Evolutionary conservation across 495 filamentous ascomycete genomes (phyloP), one percentile per base, ranked within the genome.

Genomic region (Lasiosphaeria hispida): DNA sequence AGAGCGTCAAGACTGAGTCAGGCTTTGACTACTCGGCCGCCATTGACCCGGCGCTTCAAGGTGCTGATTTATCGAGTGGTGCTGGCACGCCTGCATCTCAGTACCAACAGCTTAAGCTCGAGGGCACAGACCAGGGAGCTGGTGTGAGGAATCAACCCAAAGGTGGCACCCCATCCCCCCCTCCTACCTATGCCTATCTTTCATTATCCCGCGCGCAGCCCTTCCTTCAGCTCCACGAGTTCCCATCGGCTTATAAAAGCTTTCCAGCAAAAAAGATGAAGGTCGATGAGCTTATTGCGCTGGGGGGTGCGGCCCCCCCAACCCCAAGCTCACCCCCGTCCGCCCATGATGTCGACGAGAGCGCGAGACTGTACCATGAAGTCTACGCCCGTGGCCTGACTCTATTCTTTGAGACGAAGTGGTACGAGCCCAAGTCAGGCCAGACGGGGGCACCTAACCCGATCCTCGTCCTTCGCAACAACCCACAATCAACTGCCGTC

Each of bases 341-440:
- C 37, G 69, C 80, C 30, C 76, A 78, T 1, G 74, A 75, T 23
- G 66, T 87, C 35, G 83, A 88, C 58, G 87, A 96, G 69, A 85
- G 92, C 53, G 82, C 83, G 55, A 83, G 83, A 56, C 77, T 94
- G 10, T 96, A 89, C 72, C 76, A 82, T 55, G 85, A 86, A 44
- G 84, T 89, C 49, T 96, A 94, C 68, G 84, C 84, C 14, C 82
- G 83, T 1, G 90, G 88, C 19, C 84, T 96, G 37, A 84, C 90
- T 63, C 83, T 82, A 53, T 86, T 96, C 58, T 82, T 96, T 53
- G 92, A 96, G 63, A 87, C 90, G n/a, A 79, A 78, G 34, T 96
- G 91, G 91, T 96, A 87, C 68, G 73, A 79, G 50, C 51, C 79
- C 73, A 66, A 80, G 72, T 66, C 83, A 72, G 37, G 65, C 47